Base-by-base conservation (phyloP, 2,329 filamentous ascomycete genomes). In the Penicillium sp. region DNA sequence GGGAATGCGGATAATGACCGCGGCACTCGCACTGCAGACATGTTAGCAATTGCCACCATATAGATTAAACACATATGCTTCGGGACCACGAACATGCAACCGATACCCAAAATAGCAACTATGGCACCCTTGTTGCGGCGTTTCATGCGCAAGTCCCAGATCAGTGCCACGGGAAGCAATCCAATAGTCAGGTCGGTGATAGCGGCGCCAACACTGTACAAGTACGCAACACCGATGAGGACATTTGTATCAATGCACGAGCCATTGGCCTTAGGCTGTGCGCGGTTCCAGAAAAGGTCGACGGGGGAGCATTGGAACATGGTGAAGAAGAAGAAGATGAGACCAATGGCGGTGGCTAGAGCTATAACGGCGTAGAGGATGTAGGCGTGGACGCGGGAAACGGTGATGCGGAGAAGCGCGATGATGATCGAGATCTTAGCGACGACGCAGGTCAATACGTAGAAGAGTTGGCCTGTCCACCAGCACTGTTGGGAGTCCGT, bases 111-210 rank as follows among this genome's bases (percentile, higher is more conserved):
- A 40, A 83, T 69, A 0, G 69, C 68, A 6, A 72, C 71, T 7
- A 82, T 65, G 1, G 77, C 71, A 2, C 73, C 17, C 56, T 81
- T 82, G 2, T 72, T 75, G 46, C 69, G 71, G 6, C 48, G 60
- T 39, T 74, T 73, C 72, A 83, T 79, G 48, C 78, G 73, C 26
- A 83, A 61, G 21, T 73, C 69, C 68, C 72, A 77, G 2, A 83
- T 70, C 10, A 83, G 64, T 46, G 75, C 75, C 4, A 76, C 71
- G 0, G 77, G 77, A 1, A 80, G 63, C 31, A 78, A 67, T 6
- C 72, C 69, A n/a, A 79, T 66, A 1, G 72, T 75, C 35, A 77
- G 73, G 57, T 80, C 77, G 34, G 74, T 72, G 4, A 72, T 60
- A 32, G 69, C 61, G 21, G 70, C 67, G 22, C 72, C 69, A 2